Conservation (phyloP, 352 stramenopile species). For the Phytophthora meadii region DNA sequence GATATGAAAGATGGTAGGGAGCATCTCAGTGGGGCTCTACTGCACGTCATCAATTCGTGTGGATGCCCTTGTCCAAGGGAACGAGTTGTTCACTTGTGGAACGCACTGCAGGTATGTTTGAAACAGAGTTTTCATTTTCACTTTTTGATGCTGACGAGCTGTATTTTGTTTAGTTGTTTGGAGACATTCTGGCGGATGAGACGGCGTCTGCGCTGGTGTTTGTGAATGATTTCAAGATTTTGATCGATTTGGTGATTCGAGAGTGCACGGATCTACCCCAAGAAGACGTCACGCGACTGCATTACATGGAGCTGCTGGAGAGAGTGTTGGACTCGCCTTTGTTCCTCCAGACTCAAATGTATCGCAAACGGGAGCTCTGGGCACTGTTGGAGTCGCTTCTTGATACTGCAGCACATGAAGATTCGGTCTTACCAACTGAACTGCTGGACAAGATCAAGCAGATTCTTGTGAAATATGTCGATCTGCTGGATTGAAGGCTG, state of each 20-base stretch:
- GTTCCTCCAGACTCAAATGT: constrained; percentile 57
- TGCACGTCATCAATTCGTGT: constrained; percentile 86
- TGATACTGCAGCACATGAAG: constrained; percentile 40
- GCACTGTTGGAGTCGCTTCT: constrained; percentile 60
- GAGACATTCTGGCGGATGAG: constrained; percentile 59
- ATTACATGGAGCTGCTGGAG: constrained; percentile 63
- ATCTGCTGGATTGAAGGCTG: constrained; percentile 62
- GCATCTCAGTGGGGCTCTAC: constrained; percentile 66
- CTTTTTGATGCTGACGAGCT: not conserved
- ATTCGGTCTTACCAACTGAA: constrained; percentile 45
- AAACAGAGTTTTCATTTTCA: not conserved
- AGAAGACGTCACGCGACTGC: constrained; percentile 47
- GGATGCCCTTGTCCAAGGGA: constrained; percentile 63
- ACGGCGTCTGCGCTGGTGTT: constrained; percentile 59
- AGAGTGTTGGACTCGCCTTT: constrained; percentile 48
- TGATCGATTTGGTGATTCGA: constrained; percentile 72
- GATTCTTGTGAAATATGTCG: constrained; percentile 64
- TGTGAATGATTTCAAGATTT: constrained; percentile 78
- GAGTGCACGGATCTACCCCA: constrained; percentile 68
- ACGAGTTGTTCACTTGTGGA: constrained; percentile 52
- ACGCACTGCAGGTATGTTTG: constrained; percentile 56
- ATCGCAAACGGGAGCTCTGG: constrained; percentile 66
- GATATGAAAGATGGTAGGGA: constrained; percentile 62
- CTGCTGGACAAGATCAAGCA: constrained; percentile 46
- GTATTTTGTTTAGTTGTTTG: constrained; percentile 48